Conservation (phyloP, 208 protist species). For the Trypanosoma theileri region DNA sequence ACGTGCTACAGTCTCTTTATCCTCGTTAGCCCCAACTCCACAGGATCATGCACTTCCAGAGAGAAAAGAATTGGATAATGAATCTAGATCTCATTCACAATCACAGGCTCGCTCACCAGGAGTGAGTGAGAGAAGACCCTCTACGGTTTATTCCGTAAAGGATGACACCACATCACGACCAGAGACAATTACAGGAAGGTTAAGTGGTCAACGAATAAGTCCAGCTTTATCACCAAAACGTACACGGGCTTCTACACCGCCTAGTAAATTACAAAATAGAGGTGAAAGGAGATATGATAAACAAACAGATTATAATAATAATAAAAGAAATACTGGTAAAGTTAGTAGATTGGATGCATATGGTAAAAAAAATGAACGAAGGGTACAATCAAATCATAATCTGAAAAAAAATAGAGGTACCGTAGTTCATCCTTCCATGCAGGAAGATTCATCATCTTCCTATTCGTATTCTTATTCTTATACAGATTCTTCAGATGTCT, state of each 20-base stretch:
- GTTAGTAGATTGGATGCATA: neutral
- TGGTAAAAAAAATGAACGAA: neutral
- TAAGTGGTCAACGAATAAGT: constrained; percentile 14
- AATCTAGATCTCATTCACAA: neutral
- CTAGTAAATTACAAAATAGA: neutral
- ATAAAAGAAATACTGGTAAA: neutral
- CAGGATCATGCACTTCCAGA: neutral
- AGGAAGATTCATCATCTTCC: neutral
- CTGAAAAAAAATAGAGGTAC: neutral
- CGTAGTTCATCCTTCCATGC: neutral
- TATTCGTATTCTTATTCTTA: constrained; percentile 28
- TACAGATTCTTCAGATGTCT: neutral
- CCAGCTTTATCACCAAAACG: constrained; percentile 18
- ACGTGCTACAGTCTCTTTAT: neutral
- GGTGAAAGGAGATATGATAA: neutral
- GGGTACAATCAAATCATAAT: neutral
- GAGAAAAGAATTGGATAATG: neutral
- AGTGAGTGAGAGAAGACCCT: neutral
- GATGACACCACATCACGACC: neutral
- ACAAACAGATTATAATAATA: neutral
- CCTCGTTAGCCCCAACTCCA: neutral
- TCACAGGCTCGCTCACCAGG: neutral
- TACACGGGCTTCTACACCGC: neutral
- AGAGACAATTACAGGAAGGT: neutral
- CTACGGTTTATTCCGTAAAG: neutral